Evolutionary conservation across 2,329 filamentous ascomycete species (phyloP), one percentile per base, ranked within the genome.

Genomic region (Penicillium sp.): DNA sequence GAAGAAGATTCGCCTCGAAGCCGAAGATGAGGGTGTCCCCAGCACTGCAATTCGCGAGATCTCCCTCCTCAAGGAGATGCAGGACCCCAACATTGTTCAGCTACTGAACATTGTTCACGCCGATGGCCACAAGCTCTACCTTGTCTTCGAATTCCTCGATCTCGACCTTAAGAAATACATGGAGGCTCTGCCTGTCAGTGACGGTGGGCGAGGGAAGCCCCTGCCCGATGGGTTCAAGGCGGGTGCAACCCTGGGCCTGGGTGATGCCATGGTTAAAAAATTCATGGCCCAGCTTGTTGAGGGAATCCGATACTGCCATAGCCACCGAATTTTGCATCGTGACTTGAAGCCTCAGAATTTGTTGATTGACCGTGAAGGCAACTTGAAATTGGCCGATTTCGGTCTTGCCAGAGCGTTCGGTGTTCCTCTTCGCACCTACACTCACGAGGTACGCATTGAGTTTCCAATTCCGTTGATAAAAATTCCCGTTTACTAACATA

Each of bases 151-250:
- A 75, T 96, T 90, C 77, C 88, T 96, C 66, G 92, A 96, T 71
- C 83, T 93, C 57, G 92, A 96, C 70, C 81, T 96, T 67, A 96
- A 96, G 81, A 96, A 96, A 77, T 96, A 96, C 77, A 96, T 96
- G 91, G 92, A 96, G 76, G 85, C 91, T 7, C 83, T 96, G 43
- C 91, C 91, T 4, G 87, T 93, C 58, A 88, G 83, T 70, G 90
- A 96, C 70, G 91, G 91, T 66, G 91, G 91, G 41, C 86, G 91
- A 59, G 91, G 91, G 69, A 94, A 93, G 79, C 84, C 91, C 42
- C 81, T 96, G 50, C 92, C 92, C 9, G 90, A 93, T 66, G 90
- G 90, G 49, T 85, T 88, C 45, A 85, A 83, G 23, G 73, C 84
- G 50, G 82, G 84, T 54, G 78, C 90, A 55, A 81, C 84, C 71